Conservation (phyloP, 768 basidiomycete genomes). For the Auriscalpium microsporum region DNA sequence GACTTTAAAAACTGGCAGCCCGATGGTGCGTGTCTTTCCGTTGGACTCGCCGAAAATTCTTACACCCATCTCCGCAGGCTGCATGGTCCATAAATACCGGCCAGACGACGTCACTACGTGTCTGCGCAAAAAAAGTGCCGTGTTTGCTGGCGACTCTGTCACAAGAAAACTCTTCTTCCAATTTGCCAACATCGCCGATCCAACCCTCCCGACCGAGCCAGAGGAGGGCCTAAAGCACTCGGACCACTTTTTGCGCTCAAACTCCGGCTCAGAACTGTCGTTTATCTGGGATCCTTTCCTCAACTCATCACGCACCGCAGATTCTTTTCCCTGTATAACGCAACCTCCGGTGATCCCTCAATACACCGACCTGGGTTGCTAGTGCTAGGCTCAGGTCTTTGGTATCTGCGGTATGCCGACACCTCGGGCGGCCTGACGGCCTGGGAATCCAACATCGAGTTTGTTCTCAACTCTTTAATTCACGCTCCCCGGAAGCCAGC, state of each 20-base stretch:
- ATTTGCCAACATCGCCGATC: conserved; percentile 53
- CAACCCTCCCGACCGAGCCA: conserved; percentile 41
- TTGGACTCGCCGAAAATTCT: too few relatives aligned
- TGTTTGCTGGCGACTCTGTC: conserved; percentile 83
- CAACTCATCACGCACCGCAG: conserved; percentile 49
- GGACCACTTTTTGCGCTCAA: conserved; percentile 45
- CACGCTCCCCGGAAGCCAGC: conserved; percentile 37
- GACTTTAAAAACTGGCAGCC: conserved; percentile 77
- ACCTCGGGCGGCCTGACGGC: conserved; percentile 65
- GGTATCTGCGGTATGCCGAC: conserved; percentile 76
- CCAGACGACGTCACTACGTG: conserved; percentile 46
- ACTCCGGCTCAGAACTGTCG: conserved; percentile 38
- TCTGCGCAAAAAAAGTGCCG: conserved; percentile 47
- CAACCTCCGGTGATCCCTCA: not conserved
- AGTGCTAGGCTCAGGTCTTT: conserved; percentile 79
- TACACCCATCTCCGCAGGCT: conserved; percentile 39
- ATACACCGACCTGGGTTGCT: conserved; percentile 49
- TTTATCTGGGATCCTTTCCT: conserved; percentile 88
- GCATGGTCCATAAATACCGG: conserved; percentile 66
- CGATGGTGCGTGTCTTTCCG: conserved; percentile 43
- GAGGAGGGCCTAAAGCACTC: conserved; percentile 61
- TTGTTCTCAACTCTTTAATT: conserved; percentile 44
- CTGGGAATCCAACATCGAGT: conserved; percentile 72
- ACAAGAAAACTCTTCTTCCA: conserved; percentile 76
- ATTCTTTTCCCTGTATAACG: not conserved